Conservation (phyloP, 257 asterid genomes). For the Solanum bulbocastanum region DNA sequence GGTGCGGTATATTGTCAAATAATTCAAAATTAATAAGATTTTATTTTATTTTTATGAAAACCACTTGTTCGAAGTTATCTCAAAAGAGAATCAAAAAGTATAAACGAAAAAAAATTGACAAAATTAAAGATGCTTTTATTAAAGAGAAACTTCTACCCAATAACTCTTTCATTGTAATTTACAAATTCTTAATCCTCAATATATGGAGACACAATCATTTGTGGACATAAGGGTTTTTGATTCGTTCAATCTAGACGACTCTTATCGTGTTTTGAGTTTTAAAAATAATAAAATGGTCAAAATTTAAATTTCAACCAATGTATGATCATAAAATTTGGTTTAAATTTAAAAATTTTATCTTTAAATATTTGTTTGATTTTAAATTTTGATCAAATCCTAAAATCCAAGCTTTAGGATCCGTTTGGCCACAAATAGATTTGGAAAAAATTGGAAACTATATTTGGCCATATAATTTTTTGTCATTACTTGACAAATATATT, state of each 20-base stretch:
- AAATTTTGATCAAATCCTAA: no score
- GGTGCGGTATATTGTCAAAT: not conserved
- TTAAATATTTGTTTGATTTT: no score
- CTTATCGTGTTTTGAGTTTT: not conserved
- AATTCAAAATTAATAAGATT: not conserved
- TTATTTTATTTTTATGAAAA: not conserved
- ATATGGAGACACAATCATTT: not conserved
- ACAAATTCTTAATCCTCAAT: not conserved
- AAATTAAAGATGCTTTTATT: no score
- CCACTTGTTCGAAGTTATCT: not conserved
- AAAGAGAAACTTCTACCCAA: not conserved
- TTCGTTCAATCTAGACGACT: not conserved
- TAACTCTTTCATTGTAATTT: not conserved
- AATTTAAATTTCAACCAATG: no score
- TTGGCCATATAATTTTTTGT: no score
- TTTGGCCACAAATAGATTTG: not conserved
- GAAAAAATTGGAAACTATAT: not conserved
- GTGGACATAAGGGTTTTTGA: not conserved
- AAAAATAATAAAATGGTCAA: rapidly evolving
- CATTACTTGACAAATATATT: not conserved
- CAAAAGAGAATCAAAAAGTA: not conserved
- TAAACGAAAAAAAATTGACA: not conserved
- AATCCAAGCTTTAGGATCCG: not conserved
- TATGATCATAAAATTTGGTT: no score
- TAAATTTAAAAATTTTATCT: no score